Percentiles rank a stretch among this genome's conserved stretches.
Evolutionary conservation across 768 basidiomycete genomes (phyloP).

Genomic region (Lentinula aciculospora): DNA sequence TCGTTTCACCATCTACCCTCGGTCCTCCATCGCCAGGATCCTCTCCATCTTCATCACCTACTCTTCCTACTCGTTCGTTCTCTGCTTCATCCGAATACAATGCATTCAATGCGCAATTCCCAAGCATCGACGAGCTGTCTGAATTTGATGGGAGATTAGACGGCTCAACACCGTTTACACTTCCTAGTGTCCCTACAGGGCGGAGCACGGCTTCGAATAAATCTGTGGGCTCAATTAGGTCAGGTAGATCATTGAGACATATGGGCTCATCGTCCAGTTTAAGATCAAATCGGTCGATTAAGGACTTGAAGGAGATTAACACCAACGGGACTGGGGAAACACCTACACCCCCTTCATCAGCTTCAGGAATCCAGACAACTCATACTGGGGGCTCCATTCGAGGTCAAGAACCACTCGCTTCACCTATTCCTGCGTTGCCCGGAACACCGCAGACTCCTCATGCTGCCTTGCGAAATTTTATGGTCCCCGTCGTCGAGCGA

Average conservation of each 20-base stretch:
- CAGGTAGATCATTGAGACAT: background rate
- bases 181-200: constrained; percentile 46
- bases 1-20: constrained; percentile 65
- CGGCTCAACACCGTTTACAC: constrained; percentile 25
- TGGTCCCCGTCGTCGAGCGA: constrained; percentile 38
- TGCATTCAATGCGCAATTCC: constrained; percentile 64
- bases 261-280: background rate
- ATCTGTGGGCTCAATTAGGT: constrained; percentile 5
- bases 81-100: constrained; percentile 27
- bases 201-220: constrained; percentile 22
- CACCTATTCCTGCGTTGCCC: background rate
- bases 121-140: constrained; percentile 73
- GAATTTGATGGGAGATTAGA: constrained; percentile 22
- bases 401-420: background rate
- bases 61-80: constrained; percentile 10
- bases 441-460: constrained; percentile 12
- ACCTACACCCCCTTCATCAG: background rate
- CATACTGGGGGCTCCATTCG: background rate
- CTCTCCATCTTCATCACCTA: constrained; percentile 60
- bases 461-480: constrained; percentile 22
- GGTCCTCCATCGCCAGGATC: constrained; percentile 76
- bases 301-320: background rate
- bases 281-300: background rate
- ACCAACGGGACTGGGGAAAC: background rate
- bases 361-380: background rate